A percentile compares a stretch with the other conserved stretches of the same genome.
These are phyloP conservation scores for Macrolepiota fuliginosa DNA, from an alignment of 768 basidiomycete genomes.

Conservation along the genomic window DNA sequence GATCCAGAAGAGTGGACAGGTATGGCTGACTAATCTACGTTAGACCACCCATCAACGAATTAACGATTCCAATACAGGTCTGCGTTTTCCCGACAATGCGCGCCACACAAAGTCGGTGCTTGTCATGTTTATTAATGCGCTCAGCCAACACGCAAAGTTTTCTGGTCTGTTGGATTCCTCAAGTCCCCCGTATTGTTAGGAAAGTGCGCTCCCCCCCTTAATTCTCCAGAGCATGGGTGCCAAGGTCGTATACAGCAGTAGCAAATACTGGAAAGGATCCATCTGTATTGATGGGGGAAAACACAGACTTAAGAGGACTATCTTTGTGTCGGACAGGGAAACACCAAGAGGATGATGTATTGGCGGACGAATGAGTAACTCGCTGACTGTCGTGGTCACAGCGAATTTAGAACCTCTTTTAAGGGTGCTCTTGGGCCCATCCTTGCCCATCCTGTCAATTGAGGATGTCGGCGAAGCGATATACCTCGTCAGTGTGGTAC, in stretches of 20 bases:
- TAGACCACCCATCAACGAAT: constrained; percentile 18
- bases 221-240: constrained; percentile 57
- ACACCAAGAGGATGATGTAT: constrained; percentile 49
- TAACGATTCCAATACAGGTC: constrained; percentile 40
- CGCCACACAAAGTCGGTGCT: constrained; percentile 38
- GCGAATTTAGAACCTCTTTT: neutral
- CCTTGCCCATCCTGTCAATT: constrained; percentile 62
- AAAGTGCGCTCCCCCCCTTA: constrained; percentile 44
- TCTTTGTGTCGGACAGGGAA: constrained; percentile 54
- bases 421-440: constrained; percentile 75
- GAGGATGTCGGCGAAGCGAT: constrained; percentile 55
- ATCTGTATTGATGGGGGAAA: constrained; percentile 27
- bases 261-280: constrained; percentile 24
- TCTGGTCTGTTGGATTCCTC: constrained; percentile 55
- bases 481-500: constrained; percentile 51
- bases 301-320: constrained; percentile 54
- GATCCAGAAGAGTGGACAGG: constrained; percentile 63
- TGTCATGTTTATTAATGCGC: constrained; percentile 41
- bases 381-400: neutral
- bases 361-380: constrained; percentile 54
- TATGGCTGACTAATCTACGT: constrained; percentile 14
- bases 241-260: constrained; percentile 47
- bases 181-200: constrained; percentile 49
- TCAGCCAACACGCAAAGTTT: constrained; percentile 41
- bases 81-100: constrained; percentile 57